A percentile compares a stretch with the other conserved stretches of the same genome.
phyloP scores from a whole-genome alignment of 1,284 basidiomycete genomes.

The Pisolithus thermaeus region DNA sequence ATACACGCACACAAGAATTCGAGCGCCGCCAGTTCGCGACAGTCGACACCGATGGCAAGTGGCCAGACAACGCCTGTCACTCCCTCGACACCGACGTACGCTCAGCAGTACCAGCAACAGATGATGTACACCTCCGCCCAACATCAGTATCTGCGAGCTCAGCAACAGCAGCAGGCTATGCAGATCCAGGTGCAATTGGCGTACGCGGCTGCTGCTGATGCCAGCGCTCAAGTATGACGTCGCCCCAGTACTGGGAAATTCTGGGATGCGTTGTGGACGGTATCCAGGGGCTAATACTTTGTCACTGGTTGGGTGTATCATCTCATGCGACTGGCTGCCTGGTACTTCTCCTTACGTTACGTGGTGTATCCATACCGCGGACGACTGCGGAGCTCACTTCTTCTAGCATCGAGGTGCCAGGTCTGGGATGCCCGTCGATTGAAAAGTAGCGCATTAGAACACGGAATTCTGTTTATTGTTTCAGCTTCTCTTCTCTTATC shows the following conservation, averaged over 20 bases:
- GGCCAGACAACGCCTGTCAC: constrained; percentile 28
- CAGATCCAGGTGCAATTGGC: constrained; percentile 25
- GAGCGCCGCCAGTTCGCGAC: constrained; percentile 25
- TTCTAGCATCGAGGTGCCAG: not conserved
- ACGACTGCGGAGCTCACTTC: not conserved
- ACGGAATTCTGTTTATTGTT: constrained; percentile 13
- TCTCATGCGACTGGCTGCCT: not conserved
- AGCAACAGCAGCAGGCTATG: constrained; percentile 23
- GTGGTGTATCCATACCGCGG: not conserved
- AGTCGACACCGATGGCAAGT: constrained; percentile 28
- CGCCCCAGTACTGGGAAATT: not conserved
- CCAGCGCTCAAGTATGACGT: constrained; percentile 16
- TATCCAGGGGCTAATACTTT: constrained; percentile 4
- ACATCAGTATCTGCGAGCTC: constrained; percentile 29
- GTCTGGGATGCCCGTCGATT: not conserved
- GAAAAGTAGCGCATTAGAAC: constrained; percentile 34
- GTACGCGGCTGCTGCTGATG: constrained; percentile 13
- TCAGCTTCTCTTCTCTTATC: no score
- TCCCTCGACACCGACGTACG: constrained; percentile 23
- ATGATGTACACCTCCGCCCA: constrained; percentile 30
- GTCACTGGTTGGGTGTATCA: not conserved
- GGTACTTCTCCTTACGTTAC: constrained; percentile 12
- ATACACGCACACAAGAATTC: constrained; percentile 26
- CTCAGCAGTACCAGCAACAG: constrained; percentile 34
- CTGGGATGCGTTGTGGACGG: not conserved